A percentile compares a stretch with the other conserved stretches of the same genome.
phyloP scores from a whole-genome alignment of 1,139 yeast species.

The Candida albicans region DNA sequence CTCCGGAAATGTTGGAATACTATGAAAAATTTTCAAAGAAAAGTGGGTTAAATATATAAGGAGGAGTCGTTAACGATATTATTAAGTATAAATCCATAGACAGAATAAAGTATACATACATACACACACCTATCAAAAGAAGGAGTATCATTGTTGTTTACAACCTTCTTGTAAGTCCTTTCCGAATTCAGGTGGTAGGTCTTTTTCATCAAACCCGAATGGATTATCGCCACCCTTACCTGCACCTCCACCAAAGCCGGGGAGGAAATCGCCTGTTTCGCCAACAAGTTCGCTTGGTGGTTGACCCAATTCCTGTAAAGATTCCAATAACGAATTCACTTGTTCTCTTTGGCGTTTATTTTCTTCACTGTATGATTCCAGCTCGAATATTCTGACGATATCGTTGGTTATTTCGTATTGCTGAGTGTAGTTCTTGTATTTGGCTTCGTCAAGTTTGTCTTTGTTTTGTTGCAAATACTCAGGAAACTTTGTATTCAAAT shows the following conservation, averaged over 20 bases:
- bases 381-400: constrained; percentile 59
- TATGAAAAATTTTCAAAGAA: constrained; percentile 64
- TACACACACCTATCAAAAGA: constrained; percentile 1
- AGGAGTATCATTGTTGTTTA: constrained; percentile 25
- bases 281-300: constrained; percentile 84
- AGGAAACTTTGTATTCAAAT: constrained; percentile 69
- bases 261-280: constrained; percentile 53
- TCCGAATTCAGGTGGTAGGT: constrained; percentile 50
- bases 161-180: constrained; percentile 44
- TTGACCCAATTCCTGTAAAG: constrained; percentile 79
- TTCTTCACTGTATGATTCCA: constrained; percentile 52
- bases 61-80: background rate
- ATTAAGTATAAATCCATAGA: no score
- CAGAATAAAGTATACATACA: constrained; percentile 1
- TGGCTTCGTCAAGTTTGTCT: constrained; percentile 44
- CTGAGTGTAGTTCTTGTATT: constrained; percentile 49
- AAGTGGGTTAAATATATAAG: constrained; percentile 34
- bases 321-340: constrained; percentile 59
- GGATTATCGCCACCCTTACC: constrained; percentile 20
- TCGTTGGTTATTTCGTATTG: constrained; percentile 57
- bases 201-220: constrained; percentile 42
- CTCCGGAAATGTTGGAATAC: constrained; percentile 77
- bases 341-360: constrained; percentile 51
- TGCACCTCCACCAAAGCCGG: constrained; percentile 28
- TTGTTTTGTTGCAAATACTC: constrained; percentile 56